A percentile compares a stretch with the other conserved stretches of the same genome.
Conservation (phyloP, 192 early-diverging fungal genomes). For the Coemansia sp. region DNA sequence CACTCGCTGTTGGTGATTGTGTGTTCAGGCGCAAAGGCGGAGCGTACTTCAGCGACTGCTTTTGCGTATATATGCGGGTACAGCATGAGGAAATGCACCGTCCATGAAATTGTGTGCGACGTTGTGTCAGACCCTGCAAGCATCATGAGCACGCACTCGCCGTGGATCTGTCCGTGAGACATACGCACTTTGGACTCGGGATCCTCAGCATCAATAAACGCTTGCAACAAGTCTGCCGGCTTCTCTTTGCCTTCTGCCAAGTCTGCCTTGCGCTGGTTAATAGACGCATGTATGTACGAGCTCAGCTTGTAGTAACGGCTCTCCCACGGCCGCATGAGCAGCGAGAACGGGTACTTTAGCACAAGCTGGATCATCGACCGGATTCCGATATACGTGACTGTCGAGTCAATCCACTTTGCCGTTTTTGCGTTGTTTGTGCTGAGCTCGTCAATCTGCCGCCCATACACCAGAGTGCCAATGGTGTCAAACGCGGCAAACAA, state of each 20-base stretch:
- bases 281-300: constrained; percentile 32
- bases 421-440: constrained; percentile 20
- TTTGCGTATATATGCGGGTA: constrained; percentile 22
- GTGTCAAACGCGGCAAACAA: constrained; percentile 41
- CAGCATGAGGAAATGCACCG: constrained; percentile 29
- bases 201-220: constrained; percentile 51
- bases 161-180: constrained; percentile 39
- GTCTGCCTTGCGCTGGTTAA: constrained; percentile 16
- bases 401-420: constrained; percentile 38
- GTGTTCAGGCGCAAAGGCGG: constrained; percentile 12
- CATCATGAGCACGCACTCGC: constrained; percentile 48
- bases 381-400: constrained; percentile 33
- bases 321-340: constrained; percentile 29
- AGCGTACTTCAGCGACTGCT: constrained; percentile 29
- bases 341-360: constrained; percentile 21
- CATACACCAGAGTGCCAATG: constrained; percentile 43
- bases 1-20: constrained; percentile 24
- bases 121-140: constrained; percentile 36
- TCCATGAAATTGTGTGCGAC: constrained; percentile 41
- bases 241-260: constrained; percentile 2
- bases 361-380: constrained; percentile 40
- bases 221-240: constrained; percentile 44
- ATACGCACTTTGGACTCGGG: constrained; percentile 44
- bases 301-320: constrained; percentile 28
- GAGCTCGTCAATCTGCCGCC: constrained; percentile 33